These are phyloP conservation scores for Chrysochromulina tobinii DNA, from an alignment of 78 protist species.

Conservation along the genomic window DNA sequence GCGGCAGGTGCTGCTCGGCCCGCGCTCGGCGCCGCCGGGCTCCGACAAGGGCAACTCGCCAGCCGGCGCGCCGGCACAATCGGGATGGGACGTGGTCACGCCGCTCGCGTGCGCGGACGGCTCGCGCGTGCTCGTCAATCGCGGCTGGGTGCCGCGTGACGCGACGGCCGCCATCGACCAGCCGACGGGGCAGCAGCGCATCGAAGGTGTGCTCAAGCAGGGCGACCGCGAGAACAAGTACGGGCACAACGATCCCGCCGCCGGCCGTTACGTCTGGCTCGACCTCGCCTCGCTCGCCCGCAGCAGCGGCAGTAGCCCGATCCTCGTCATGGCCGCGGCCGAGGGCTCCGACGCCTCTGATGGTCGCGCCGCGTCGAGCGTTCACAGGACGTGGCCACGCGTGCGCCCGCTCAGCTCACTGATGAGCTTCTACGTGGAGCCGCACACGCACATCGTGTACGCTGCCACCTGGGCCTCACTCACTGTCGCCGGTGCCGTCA, in stretches of 20 bases:
- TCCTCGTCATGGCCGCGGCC: neutral
- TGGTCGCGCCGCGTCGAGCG: neutral
- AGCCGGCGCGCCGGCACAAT: neutral
- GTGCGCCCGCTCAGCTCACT: neutral
- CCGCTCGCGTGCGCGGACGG: neutral
- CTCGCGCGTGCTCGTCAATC: neutral
- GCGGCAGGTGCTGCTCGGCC: neutral
- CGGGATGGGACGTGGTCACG: slow-evolving; percentile 8
- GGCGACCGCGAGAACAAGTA: neutral
- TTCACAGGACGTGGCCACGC: neutral
- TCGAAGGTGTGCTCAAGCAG: neutral
- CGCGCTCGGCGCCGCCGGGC: slow-evolving; percentile 9
- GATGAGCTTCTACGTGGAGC: neutral
- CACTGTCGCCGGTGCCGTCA: neutral
- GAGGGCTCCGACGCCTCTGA: neutral
- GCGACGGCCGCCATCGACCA: neutral
- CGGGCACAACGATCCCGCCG: neutral
- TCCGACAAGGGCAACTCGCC: neutral
- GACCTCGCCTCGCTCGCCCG: neutral
- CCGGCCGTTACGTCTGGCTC: neutral
- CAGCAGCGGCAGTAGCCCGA: neutral
- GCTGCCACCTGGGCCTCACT: neutral
- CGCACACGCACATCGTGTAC: neutral
- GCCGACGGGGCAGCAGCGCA: neutral
- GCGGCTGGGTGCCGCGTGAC: slow-evolving; percentile 5